Base-by-base conservation (phyloP, 257 asterid genomes). In the Scutellaria baicalensis region DNA sequence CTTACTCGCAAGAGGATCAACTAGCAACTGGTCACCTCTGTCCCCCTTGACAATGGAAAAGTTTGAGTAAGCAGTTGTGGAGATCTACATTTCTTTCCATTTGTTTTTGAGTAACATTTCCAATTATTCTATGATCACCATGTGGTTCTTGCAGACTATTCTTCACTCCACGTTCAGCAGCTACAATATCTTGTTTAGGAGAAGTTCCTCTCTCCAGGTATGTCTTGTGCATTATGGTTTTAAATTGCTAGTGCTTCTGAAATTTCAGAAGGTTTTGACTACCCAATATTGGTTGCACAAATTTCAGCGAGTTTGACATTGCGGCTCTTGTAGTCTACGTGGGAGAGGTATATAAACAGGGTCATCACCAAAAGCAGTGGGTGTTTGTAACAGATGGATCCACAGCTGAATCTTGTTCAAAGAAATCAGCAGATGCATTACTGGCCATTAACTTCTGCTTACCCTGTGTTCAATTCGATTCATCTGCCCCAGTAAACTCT, bases 361-460 rank as follows among this genome's bases (percentile, higher is more conserved):
- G 90, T 68, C 80, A 68, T 73, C 92, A 79, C 61, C 83, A 79
- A 81, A 91, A 86, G 80, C 99, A 94, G 74, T 89, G 99, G 99
- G 91, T 89, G 62, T 91, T 94, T 79, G 89, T 94, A 59, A 75
- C 95, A 0, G 97, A 94, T 76, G 95, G 85, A 77, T 80, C 97
- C 13, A 66, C 73, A 38, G 57, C 77, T 40, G 79, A 78, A 52
- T 59, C 40, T 38, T 64, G 71, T 58, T 77, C 79, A 3, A 71
- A 78, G 45, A 78, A 81, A 57, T 75, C 83, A 44, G 79, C 71
- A 27, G 90, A 78, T 72, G 82, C 81, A 49, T 80, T 91, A 70
- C 82, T 94, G 77, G 99, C 97, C 14, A 84, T 91, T 47, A 82
- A 84, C 80, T 91, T 91, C 83, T 78, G 84, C 84, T 64, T 80